A percentile compares a stretch with the other conserved stretches of the same genome.
Evolutionary conservation across 2,329 filamentous ascomycete genomes (phyloP).

Genomic region (Epichloe gansuensis): DNA sequence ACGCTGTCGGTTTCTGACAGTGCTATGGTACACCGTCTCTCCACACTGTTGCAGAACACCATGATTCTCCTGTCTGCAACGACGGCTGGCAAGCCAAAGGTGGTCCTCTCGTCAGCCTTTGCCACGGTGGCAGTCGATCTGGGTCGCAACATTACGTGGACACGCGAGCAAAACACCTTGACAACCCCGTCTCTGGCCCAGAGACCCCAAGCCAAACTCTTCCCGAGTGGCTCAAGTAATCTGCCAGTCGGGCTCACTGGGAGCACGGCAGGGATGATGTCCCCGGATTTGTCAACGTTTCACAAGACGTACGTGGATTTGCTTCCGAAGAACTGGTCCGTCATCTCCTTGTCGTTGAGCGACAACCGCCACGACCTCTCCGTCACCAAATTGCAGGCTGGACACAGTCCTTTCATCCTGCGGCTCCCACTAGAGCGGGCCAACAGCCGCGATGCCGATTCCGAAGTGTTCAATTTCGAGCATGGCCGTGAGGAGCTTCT

Average conservation of each 20-base stretch:
- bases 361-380: slow-evolving; percentile 74
- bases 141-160: slow-evolving; percentile 55
- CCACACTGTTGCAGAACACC: slow-evolving; percentile 50
- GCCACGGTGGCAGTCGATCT: slow-evolving; percentile 55
- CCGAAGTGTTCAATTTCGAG: slow-evolving; percentile 69
- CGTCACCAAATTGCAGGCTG: slow-evolving; percentile 70
- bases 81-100: slow-evolving; percentile 31
- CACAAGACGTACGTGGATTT: slow-evolving; percentile 75
- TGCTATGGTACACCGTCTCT: slow-evolving; percentile 48
- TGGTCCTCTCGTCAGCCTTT: slow-evolving; percentile 38
- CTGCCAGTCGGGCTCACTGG: not conserved
- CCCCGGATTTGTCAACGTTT: slow-evolving; percentile 48
- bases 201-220: slow-evolving; percentile 25
- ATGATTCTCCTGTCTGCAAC: slow-evolving; percentile 54
- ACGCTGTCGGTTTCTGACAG: slow-evolving; percentile 42
- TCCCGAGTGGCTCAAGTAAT: slow-evolving; percentile 8
- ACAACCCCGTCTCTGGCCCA: not conserved
- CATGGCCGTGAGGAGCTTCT: slow-evolving; percentile 67
- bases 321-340: slow-evolving; percentile 70
- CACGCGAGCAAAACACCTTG: slow-evolving; percentile 47
- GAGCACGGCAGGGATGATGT: slow-evolving; percentile 27
- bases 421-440: slow-evolving; percentile 75
- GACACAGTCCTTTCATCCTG: slow-evolving; percentile 69
- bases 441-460: slow-evolving; percentile 64
- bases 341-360: slow-evolving; percentile 73